Evolutionary conservation across 306 rosid species (phyloP).

Genomic region (Adenanthera pavonina): DNA sequence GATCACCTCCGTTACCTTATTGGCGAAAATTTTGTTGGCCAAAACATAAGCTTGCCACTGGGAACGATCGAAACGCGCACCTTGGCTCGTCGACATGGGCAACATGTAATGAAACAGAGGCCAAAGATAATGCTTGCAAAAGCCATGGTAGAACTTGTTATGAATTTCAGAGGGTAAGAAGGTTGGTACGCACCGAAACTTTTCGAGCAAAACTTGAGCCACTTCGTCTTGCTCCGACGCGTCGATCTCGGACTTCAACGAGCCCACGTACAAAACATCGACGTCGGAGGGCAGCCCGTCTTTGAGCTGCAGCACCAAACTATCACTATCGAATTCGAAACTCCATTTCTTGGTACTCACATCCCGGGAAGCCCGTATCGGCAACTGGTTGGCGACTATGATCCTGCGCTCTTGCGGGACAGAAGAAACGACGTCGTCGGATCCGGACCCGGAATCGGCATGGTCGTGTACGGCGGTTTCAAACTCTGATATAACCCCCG

Average conservation of each 20-base stretch:
- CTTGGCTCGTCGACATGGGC: constrained; percentile 63
- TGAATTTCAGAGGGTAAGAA: constrained; percentile 60
- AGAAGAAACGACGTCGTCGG: constrained; percentile 22
- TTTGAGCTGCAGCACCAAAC: constrained; percentile 31
- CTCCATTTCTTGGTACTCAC: neutral
- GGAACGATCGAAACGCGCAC: constrained; percentile 70
- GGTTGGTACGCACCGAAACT: constrained; percentile 72
- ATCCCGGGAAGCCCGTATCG: constrained; percentile 12
- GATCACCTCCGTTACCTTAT: constrained; percentile 70
- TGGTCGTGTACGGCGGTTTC: neutral
- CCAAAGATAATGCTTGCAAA: constrained; percentile 77
- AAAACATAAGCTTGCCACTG: constrained; percentile 78
- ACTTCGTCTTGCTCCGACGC: constrained; percentile 63
- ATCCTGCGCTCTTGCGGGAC: constrained; percentile 5
- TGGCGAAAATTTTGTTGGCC: constrained; percentile 69
- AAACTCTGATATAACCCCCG: constrained; percentile 40
- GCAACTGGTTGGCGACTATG: constrained; percentile 34
- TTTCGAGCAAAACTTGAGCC: constrained; percentile 62
- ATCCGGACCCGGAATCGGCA: neutral
- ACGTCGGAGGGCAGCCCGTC: constrained; percentile 44
- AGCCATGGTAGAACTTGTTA: constrained; percentile 66
- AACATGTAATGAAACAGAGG: constrained; percentile 78
- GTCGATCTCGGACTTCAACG: constrained; percentile 62
- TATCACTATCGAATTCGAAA: constrained; percentile 27
- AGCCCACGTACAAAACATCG: constrained; percentile 74